Conservation (phyloP, 179 eudicot genomes). For the Beta macrorhiza region DNA sequence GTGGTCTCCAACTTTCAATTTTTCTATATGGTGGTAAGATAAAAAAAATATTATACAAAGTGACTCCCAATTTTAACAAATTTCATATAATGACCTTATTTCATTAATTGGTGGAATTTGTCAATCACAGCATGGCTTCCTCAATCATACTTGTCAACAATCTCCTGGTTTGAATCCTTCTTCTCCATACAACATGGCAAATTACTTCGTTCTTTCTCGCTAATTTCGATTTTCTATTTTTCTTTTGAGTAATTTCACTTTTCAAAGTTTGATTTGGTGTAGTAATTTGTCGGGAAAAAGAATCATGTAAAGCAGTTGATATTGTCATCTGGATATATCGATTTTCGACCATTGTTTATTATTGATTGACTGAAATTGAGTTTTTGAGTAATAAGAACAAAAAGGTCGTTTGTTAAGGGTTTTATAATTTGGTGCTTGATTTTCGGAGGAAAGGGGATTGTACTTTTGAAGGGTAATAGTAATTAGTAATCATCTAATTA, state of each 20-base stretch:
- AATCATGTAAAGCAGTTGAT: conserved; percentile 17
- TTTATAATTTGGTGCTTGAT: conserved; percentile 20
- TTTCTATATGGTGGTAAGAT: no score
- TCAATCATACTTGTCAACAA: conserved; percentile 40
- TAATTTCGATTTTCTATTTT: conserved; percentile 31
- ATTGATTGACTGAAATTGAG: conserved; percentile 5
- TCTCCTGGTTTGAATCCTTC: conserved; percentile 99
- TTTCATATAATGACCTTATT: no score
- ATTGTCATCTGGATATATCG: conserved; percentile 20
- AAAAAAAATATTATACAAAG: no score
- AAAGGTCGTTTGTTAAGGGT: conserved; percentile 4
- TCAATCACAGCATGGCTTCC: no score
- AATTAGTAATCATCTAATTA: conserved; percentile 18
- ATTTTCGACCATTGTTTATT: conserved; percentile 12
- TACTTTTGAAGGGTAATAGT: neutral
- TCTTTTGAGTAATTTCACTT: neutral
- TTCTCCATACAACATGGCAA: conserved; percentile 70
- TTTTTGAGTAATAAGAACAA: neutral
- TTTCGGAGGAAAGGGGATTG: conserved; percentile 7
- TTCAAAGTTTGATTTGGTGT: neutral
- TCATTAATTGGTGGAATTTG: no score
- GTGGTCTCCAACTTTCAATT: no score
- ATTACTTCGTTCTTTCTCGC: conserved; percentile 71
- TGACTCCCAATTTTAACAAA: no score
- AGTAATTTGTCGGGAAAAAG: conserved; percentile 1